Conservation (phyloP, 169 alveolate genomes). For the Amoebophrya sp. region DNA sequence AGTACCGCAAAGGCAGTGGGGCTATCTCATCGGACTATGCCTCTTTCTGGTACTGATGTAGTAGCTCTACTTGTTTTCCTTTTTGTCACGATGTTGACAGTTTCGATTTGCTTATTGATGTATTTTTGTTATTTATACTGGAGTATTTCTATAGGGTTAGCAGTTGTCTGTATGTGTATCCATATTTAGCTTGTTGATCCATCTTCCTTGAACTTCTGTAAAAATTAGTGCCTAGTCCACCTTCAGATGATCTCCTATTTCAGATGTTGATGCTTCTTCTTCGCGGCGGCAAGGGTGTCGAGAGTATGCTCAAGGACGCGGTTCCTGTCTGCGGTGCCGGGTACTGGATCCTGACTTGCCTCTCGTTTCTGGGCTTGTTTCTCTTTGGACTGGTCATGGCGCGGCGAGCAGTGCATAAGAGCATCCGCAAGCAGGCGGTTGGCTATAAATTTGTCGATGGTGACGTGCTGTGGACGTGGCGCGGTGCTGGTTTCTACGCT, state of each 20-base stretch:
- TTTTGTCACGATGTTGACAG: too few relatives aligned
- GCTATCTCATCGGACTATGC: neutral
- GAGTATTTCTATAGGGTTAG: too few relatives aligned
- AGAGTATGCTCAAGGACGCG: neutral
- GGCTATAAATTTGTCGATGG: slow-evolving; percentile 25
- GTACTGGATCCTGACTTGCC: slow-evolving; percentile 12
- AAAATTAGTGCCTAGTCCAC: too few relatives aligned
- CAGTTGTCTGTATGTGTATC: too few relatives aligned
- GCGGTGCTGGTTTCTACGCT: slow-evolving; percentile 29
- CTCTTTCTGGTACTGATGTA: neutral
- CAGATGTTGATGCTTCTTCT: too few relatives aligned
- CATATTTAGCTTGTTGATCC: too few relatives aligned
- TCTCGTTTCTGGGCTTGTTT: neutral
- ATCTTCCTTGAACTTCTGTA: too few relatives aligned
- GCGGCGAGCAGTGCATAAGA: neutral
- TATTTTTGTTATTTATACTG: too few relatives aligned
- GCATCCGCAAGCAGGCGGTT: slow-evolving; percentile 4
- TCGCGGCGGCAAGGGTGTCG: slow-evolving; percentile 31
- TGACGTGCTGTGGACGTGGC: slow-evolving; percentile 46
- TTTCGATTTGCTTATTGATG: too few relatives aligned
- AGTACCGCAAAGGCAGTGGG: neutral
- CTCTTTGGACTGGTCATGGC: slow-evolving; percentile 24
- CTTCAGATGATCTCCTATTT: too few relatives aligned
- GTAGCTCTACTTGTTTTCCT: too few relatives aligned
- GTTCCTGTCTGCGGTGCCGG: slow-evolving; percentile 25